Evolutionary conservation across 768 basidiomycete genomes (phyloP).

Genomic region (Peribolospora baueri): DNA sequence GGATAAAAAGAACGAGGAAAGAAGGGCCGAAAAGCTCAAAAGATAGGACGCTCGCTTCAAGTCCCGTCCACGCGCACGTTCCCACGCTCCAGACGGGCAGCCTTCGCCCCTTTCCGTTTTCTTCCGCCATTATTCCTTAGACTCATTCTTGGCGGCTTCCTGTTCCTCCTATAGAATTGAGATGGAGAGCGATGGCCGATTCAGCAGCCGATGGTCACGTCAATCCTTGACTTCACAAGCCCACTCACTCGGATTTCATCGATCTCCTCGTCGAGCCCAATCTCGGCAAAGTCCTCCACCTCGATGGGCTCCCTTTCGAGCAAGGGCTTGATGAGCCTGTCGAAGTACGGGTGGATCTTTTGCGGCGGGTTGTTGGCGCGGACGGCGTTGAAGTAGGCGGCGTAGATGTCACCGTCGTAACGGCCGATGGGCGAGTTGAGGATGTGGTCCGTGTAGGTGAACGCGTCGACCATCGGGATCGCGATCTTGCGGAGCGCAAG

Average conservation of each 20-base stretch:
- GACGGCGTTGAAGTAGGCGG: constrained; percentile 23
- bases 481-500: constrained; percentile 13
- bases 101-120: no score
- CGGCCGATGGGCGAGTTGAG: constrained; percentile 25
- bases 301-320: constrained; percentile 19
- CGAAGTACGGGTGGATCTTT: constrained; percentile 25
- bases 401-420: constrained; percentile 21
- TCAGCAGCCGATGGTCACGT: no score
- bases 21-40: no score
- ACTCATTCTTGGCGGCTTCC: no score
- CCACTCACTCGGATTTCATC: constrained; percentile 8
- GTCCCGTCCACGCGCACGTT: no score
- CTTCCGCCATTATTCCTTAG: no score
- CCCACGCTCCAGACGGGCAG: no score
- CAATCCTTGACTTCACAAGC: no score
- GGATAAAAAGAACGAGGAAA: no score
- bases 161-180: no score
- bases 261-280: constrained; percentile 21
- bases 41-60: no score
- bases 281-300: constrained; percentile 18
- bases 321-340: constrained; percentile 24
- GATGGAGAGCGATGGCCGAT: no score
- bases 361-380: constrained; percentile 22
- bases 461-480: constrained; percentile 15
- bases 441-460: constrained; percentile 15